Evolutionary conservation across 192 early-diverging fungal species (phyloP), one percentile per base, ranked within the genome.

Genomic region (Coemansia sp.): DNA sequence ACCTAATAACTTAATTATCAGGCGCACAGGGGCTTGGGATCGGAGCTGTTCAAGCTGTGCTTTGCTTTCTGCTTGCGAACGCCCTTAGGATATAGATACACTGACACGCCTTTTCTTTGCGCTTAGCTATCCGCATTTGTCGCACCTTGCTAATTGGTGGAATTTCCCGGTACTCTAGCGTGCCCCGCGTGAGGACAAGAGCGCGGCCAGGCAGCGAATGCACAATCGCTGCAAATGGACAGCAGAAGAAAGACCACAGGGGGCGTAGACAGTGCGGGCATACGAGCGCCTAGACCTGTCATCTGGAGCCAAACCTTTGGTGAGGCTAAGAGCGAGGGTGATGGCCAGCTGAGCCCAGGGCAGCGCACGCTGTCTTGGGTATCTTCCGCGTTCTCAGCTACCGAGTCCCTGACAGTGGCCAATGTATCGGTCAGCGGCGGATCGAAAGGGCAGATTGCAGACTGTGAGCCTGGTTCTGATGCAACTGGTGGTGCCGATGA

Each of bases 321-420:
- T 20, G 37, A 21, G 40, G 62, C 68, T 36, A 68, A 67, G 62
- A 65, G 66, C 38, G 43, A 43, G 26, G 62, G 57, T 43, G 71
- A 69, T 71, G 63, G 58, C n/a, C 69, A 65, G 50, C 42, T 50
- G 39, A 61, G 35, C 53, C 65, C 57, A 28, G 68, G 65, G 8
- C 68, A 74, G 59, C 55, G 77, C 38, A 74, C 71, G 38, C 53
- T 65, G 39, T 79, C 71, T 11, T 79, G 71, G 71, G 77, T 79
- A 21, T 74, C 71, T 20, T 72, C 76, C 4, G 63, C 67, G 37
- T 36, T 62, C 24, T 66, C 70, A 2, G 67, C 71, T 14, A 43
- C 56, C 35, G 71, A 33, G 60, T 53, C 50, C 50, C 50, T 16
- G 24, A 28, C 24, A 21, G 39, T 28, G 20, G 50, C 24, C 39